These are phyloP conservation scores for Westerdykella aurantiaca DNA, from an alignment of 2,329 filamentous ascomycete genomes.

Conservation along the genomic window DNA sequence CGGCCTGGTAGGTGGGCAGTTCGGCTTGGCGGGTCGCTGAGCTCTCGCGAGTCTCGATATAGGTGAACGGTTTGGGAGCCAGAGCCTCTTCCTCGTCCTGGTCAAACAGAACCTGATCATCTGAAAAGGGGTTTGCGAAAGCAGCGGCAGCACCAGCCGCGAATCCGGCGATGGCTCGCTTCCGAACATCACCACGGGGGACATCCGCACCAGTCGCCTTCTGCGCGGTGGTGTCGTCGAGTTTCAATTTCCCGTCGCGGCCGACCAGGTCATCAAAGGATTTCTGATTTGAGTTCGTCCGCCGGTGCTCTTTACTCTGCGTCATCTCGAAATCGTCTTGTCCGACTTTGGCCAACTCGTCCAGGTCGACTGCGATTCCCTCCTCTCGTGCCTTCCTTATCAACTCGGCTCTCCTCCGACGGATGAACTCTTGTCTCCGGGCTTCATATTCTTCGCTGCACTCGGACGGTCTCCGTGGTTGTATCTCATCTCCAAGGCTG, in stretches of 20 bases:
- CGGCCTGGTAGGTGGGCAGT: conserved; percentile 6
- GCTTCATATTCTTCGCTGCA: conserved; percentile 29
- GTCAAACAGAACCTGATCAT: conserved; percentile 42
- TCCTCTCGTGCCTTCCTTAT: conserved; percentile 34
- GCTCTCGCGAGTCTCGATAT: conserved; percentile 26
- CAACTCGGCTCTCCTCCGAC: conserved; percentile 32
- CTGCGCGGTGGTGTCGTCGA: conserved; percentile 13
- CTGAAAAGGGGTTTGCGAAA: conserved; percentile 42
- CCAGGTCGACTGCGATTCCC: conserved; percentile 39
- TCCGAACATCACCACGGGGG: conserved; percentile 14
- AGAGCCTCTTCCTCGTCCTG: conserved; percentile 31
- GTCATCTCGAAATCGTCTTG: conserved; percentile 20
- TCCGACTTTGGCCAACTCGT: conserved; percentile 35
- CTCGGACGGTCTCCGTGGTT: conserved; percentile 36
- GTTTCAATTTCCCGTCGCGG: conserved; percentile 35
- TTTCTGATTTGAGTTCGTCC: conserved; percentile 7
- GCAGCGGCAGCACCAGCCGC: conserved; percentile 35
- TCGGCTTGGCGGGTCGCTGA: conserved; percentile 26
- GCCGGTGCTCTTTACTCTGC: conserved; percentile 13
- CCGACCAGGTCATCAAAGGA: conserved; percentile 41
- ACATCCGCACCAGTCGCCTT: conserved; percentile 20
- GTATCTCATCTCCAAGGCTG: conserved; percentile 55
- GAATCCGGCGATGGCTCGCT: conserved; percentile 34
- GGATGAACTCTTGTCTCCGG: conserved; percentile 30
- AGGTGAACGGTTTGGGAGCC: conserved; percentile 22